Conservation (phyloP, 345 rosid genomes). For the Syzygium oleosum region DNA sequence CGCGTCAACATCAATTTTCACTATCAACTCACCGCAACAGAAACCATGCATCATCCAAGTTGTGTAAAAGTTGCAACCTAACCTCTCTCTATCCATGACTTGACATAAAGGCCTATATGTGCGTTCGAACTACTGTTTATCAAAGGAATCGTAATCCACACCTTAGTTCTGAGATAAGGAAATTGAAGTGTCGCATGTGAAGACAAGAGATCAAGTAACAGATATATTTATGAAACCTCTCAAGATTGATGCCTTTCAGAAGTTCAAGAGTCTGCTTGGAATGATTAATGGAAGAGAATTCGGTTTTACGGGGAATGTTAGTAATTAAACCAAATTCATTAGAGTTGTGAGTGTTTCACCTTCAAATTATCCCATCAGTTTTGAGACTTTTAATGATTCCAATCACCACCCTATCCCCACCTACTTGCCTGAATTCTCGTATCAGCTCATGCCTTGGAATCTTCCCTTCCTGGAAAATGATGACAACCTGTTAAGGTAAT, state of each 20-base stretch:
- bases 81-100: background rate
- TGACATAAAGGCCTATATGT: background rate
- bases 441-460: conserved; percentile 54
- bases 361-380: background rate
- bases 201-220: too few relatives aligned
- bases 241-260: too few relatives aligned
- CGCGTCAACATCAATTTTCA: background rate
- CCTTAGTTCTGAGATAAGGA: conserved; percentile 25
- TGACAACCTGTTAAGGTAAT: background rate
- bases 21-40: background rate
- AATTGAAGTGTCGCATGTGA: too few relatives aligned
- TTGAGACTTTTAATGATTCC: conserved; percentile 49
- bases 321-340: too few relatives aligned
- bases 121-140: background rate
- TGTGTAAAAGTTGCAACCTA: background rate
- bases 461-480: conserved; percentile 41
- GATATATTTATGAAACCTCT: too few relatives aligned
- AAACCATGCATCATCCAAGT: background rate
- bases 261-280: too few relatives aligned
- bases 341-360: too few relatives aligned
- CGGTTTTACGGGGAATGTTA: too few relatives aligned
- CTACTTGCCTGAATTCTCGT: conserved; percentile 38
- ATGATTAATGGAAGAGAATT: too few relatives aligned
- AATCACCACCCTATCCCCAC: conserved; percentile 64
- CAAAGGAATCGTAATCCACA: background rate